phyloP scores from a whole-genome alignment of 2,329 filamentous ascomycete genomes.

The Periconia sp. region DNA sequence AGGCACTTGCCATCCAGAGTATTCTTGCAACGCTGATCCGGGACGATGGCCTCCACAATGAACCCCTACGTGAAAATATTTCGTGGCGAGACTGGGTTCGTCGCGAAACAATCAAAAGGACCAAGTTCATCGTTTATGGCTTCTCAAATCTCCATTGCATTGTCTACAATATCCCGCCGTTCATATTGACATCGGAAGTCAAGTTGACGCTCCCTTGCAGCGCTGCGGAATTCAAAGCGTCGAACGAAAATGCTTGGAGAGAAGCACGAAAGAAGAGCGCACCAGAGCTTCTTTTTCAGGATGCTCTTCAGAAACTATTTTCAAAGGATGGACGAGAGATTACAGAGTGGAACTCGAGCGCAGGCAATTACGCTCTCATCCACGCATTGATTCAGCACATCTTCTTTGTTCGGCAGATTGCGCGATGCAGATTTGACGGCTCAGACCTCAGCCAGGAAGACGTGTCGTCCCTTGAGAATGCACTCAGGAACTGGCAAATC shows the following conservation, averaged over 20 bases:
- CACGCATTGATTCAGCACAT: conserved; percentile 76
- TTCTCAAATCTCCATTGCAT: conserved; percentile 67
- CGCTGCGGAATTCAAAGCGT: conserved; percentile 62
- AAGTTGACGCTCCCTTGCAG: conserved; percentile 61
- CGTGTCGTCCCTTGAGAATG: conserved; percentile 50
- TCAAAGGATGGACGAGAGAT: conserved; percentile 38
- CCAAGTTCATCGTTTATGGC: conserved; percentile 63
- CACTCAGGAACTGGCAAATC: conserved; percentile 51
- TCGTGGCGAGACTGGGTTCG: conserved; percentile 61
- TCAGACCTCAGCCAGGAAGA: conserved; percentile 46
- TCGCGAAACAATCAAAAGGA: conserved; percentile 60
- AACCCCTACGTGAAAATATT: conserved; percentile 63
- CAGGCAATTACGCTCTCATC: conserved; percentile 73
- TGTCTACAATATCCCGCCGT: conserved; percentile 66
- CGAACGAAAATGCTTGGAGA: conserved; percentile 58
- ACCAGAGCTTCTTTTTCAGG: conserved; percentile 37
- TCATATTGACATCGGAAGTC: conserved; percentile 62
- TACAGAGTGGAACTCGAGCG: conserved; percentile 37
- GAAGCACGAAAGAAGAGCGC: conserved; percentile 32
- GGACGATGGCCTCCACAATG: conserved; percentile 59
- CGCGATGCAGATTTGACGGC: conserved; percentile 40
- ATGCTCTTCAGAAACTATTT: conserved; percentile 42
- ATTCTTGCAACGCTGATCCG: conserved; percentile 62
- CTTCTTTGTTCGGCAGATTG: conserved; percentile 67
- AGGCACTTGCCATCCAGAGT: conserved; percentile 63